Conservation (phyloP, 140 eudicot genomes). For the Cichorium intybus region DNA sequence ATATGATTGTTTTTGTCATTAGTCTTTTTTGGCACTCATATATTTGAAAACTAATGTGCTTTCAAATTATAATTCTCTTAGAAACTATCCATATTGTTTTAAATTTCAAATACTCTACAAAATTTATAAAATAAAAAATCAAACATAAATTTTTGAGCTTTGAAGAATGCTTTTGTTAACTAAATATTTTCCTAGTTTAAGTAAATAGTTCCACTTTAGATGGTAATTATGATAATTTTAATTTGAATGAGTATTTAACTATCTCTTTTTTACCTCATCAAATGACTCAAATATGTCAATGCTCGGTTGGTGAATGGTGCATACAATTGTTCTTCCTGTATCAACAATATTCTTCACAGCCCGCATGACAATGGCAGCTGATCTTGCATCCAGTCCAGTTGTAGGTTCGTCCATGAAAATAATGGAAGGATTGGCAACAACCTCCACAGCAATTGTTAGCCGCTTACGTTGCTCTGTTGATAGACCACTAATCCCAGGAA, state of each 20-base stretch:
- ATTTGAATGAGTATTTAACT: background rate
- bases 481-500: conserved; percentile 72
- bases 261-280: conserved; percentile 61
- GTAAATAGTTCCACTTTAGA: no score
- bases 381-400: conserved; percentile 86
- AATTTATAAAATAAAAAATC: no score
- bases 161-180: no score
- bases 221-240: no score
- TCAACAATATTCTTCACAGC: conserved; percentile 80
- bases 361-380: conserved; percentile 93
- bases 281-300: conserved; percentile 88
- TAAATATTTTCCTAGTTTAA: no score
- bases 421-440: conserved; percentile 86
- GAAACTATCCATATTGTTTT: no score
- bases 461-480: conserved; percentile 94
- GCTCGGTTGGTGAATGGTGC: conserved; percentile 95
- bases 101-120: no score
- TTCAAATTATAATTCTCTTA: no score
- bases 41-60: no score
- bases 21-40: no score
- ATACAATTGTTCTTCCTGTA: conserved; percentile 86
- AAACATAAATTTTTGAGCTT: no score
- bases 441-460: conserved; percentile 91
- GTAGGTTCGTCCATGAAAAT: conserved; percentile 97
- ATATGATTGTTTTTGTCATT: no score